Base-by-base conservation (phyloP, 257 asterid species). In the Capsicum chinense region DNA sequence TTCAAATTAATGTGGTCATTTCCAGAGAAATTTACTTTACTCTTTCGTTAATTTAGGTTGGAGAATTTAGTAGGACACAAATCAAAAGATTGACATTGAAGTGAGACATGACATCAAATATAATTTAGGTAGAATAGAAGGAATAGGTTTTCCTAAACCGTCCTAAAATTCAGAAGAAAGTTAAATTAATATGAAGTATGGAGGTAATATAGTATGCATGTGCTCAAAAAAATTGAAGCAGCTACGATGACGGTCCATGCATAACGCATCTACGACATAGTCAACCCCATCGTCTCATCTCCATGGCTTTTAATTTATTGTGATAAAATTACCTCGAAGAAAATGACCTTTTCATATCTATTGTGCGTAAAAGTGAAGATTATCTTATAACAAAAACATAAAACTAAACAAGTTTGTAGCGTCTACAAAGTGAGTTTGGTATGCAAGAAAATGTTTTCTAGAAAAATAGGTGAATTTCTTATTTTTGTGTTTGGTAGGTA, bases 201-300 rank as follows among this genome's bases (percentile, higher is more conserved):
- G 33, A 26, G 33, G 33, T 26, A 26, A 26, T 9, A 26, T 67
- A 12, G 7, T 2, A 56, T 10, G 73, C 82, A 82, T 56, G 84
- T 78, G 71, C 79, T 58, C 11, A 82, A 21, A 50, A 50, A 16
- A 13, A 42, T 35, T 48, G 54, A 17, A 58, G 68, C 50, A 80
- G 87, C 86, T 44, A 57, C 35, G 42, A 57, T 79, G 26, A 21
- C 83, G 90, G 88, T 83, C 86, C 88, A 21, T 85, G 76, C 83
- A 79, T 60, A 83, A 44, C 80, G 87, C 83, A 79, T 50, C 85
- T 16, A 19, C 37, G 81, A 64, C n/a, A 11, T 1, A 21, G 62
- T 50, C 81, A 74, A 52, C 62, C 44, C 80, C 80, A 21, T 74
- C n/a, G 50, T 50, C 19, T 11, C 47, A 48, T 74, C 3, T 33